These are phyloP conservation scores for Puccinellia tenuiflora DNA, from an alignment of 176 grass and related monocot genomes.

Conservation along the genomic window DNA sequence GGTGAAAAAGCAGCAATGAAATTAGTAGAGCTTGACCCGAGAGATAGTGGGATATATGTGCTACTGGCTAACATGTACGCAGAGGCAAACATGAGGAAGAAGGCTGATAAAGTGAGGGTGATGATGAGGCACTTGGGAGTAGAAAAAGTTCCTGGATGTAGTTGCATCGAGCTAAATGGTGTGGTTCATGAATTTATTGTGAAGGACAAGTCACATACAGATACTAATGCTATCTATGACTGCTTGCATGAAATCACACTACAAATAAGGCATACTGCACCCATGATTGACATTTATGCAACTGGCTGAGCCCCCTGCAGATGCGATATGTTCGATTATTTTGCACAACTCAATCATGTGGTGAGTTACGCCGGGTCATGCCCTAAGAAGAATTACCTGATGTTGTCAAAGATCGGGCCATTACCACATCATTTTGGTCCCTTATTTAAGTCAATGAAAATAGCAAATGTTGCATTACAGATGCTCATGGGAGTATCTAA, in stretches of 20 bases:
- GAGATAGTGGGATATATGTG: constrained; percentile 72
- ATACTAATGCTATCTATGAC: constrained; percentile 48
- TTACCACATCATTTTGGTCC: not conserved
- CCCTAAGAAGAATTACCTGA: not conserved
- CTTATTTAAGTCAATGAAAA: not conserved
- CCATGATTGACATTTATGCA: constrained; percentile 10
- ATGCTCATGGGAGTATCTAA: not conserved
- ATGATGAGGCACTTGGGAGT: constrained; percentile 69
- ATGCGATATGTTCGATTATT: constrained; percentile 4
- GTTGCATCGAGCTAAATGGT: constrained; percentile 74
- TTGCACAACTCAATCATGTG: not conserved
- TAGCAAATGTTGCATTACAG: not conserved
- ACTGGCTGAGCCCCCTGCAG: not conserved
- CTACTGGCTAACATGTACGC: constrained; percentile 77
- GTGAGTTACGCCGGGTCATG: not conserved
- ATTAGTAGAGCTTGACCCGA: constrained; percentile 60
- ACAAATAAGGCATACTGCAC: constrained; percentile 41
- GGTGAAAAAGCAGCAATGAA: constrained; percentile 62
- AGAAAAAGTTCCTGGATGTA: constrained; percentile 77
- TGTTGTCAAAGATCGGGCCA: not conserved
- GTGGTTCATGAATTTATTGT: constrained; percentile 74
- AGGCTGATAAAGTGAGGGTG: constrained; percentile 61
- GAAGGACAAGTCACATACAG: constrained; percentile 52
- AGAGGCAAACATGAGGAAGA: constrained; percentile 64
- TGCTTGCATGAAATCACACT: constrained; percentile 46